Percentiles rank a stretch among this genome's conserved stretches.
These are phyloP conservation scores for Clonostachys sp. DNA, from an alignment of 2,329 filamentous ascomycete species.

Conservation along the genomic window DNA sequence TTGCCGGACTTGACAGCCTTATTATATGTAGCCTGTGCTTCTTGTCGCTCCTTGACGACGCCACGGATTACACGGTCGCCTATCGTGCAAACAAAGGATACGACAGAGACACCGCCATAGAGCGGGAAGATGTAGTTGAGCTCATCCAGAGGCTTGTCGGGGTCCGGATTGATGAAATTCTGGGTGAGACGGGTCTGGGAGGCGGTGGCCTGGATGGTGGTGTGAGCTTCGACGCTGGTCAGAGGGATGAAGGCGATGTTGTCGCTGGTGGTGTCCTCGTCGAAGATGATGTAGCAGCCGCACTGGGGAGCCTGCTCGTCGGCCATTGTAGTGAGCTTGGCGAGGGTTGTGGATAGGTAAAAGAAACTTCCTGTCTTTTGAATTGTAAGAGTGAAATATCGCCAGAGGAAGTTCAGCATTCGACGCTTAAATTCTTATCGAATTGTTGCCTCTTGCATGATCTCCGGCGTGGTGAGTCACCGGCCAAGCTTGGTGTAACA, in stretches of 20 bases:
- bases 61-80: constrained; percentile 56
- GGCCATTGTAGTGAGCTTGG: too few species aligned
- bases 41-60: constrained; percentile 60
- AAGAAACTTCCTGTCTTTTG: too few species aligned
- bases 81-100: constrained; percentile 61
- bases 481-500: too few species aligned
- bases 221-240: constrained; percentile 50
- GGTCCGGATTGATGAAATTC: constrained; percentile 56
- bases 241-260: constrained; percentile 48
- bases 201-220: constrained; percentile 52
- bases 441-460: too few species aligned
- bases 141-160: constrained; percentile 24
- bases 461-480: too few species aligned
- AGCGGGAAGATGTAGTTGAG: constrained; percentile 68
- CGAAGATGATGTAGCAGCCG: constrained; percentile 26
- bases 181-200: constrained; percentile 44
- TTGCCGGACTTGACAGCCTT: constrained; percentile 53
- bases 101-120: constrained; percentile 67
- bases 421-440: too few species aligned
- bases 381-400: too few species aligned
- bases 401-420: too few species aligned
- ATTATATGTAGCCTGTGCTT: constrained; percentile 56
- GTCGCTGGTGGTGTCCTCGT: constrained; percentile 3
- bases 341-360: too few species aligned
- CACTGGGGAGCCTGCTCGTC: constrained; percentile 9